Evolutionary conservation across 768 basidiomycete species (phyloP).

Genomic region (Pleurotus djamor): DNA sequence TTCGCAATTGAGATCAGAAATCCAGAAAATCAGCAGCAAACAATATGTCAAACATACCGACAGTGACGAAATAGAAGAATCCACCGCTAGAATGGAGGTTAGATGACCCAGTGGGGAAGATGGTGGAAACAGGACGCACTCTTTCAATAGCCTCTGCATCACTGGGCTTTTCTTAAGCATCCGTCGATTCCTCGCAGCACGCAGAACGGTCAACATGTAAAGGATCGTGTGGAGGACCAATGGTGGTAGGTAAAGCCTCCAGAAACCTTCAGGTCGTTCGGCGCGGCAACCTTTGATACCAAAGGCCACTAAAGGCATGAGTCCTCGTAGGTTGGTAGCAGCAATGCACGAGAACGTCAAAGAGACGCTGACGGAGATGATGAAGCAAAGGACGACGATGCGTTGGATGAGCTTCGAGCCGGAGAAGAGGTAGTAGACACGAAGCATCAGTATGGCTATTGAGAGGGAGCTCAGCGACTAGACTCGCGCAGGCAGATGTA

Average conservation of each 20-base stretch:
- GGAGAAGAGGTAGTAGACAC: conserved; percentile 41
- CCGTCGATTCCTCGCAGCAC: conserved; percentile 29
- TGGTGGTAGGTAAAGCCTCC: conserved; percentile 33
- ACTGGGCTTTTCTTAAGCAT: conserved; percentile 26
- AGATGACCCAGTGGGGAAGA: neutral
- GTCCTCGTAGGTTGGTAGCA: conserved; percentile 13
- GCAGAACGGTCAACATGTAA: conserved; percentile 30
- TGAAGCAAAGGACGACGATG: conserved; percentile 24
- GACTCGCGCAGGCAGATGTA: neutral
- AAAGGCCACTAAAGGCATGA: conserved; percentile 8
- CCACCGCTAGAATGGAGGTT: conserved; percentile 26
- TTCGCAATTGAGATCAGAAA: neutral
- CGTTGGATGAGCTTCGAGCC: conserved; percentile 21
- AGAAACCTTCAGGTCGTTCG: conserved; percentile 24
- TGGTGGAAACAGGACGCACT: conserved; percentile 22
- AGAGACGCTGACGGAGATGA: conserved; percentile 23
- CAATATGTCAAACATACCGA: conserved; percentile 20
- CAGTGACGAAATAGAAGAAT: conserved; percentile 37
- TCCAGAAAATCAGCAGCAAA: neutral
- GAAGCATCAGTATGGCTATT: conserved; percentile 33
- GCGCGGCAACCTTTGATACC: conserved; percentile 27
- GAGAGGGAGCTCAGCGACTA: neutral
- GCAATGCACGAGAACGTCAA: conserved; percentile 25
- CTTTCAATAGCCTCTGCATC: conserved; percentile 32
- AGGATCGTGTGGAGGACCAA: conserved; percentile 34